Base-by-base conservation (phyloP, 306 rosid species). In the Spatholobus suberectus region DNA sequence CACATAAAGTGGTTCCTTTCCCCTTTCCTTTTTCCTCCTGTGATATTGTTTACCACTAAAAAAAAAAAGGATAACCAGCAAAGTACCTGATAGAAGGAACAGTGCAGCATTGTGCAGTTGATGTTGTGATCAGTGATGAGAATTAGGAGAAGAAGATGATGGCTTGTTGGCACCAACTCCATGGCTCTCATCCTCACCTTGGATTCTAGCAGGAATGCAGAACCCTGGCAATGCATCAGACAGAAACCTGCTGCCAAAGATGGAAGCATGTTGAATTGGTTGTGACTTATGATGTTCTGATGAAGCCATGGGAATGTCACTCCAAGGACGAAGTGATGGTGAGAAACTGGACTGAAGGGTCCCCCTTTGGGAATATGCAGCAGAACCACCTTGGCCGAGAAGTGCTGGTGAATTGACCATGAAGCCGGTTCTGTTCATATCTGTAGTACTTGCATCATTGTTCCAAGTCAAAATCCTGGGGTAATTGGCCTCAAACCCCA, bases 311-410 rank as follows among this genome's bases (percentile, higher is more conserved):
- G 90, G 87, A 67, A 87, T 85, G 62, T 88, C 91, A 41, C 82
- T 86, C 98, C 98, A 91, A 59, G 87, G 87, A 37, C 92, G 89
- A 84, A 82, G 35, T 5, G 91, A 86, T 1, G 88, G 89, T 62
- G 92, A 55, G 79, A 89, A 92, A 92, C 94, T 94, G 97, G 97
- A 91, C 97, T 95, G 98, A 92, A 94, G 97, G 94, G 98, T 88
- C 85, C 92, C 97, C 97, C 97, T 91, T 70, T 90, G 91, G 80
- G 91, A 57, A 87, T 82, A 86, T 21, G 88, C 69, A 18, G 89
- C 73, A 82, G 80, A 75, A 73, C 47, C 49, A 44, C 90, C 87
- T 74, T 84, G 92, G 76, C 92, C 91, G 11, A 91, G 83, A 84
- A 90, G 72, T 10, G 89, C 70, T 12, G 62, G 63, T 35, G 93